These are phyloP conservation scores for peach (Prunus persica) DNA, from an alignment of 306 rosid species.

Conservation along the genomic window DNA sequence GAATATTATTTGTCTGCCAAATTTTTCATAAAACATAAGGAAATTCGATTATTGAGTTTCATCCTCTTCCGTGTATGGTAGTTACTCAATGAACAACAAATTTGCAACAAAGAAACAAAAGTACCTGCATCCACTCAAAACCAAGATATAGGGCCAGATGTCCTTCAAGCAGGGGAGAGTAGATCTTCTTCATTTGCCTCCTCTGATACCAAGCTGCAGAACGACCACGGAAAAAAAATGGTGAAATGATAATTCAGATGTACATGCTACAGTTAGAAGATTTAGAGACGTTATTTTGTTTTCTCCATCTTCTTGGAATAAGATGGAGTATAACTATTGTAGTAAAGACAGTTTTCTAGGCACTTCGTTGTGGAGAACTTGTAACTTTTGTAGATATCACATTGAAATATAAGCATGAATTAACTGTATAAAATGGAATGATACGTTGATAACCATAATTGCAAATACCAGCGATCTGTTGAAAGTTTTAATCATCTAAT, in stretches of 20 bases:
- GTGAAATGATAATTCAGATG: background rate
- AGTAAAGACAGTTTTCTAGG: background rate
- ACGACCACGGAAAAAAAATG: constrained; percentile 16
- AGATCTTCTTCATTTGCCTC: constrained; percentile 87
- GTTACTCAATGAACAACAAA: background rate
- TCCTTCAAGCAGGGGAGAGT: constrained; percentile 95
- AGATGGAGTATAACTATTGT: background rate
- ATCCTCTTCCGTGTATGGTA: background rate
- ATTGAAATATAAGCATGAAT: background rate
- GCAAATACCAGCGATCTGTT: background rate
- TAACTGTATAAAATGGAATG: background rate
- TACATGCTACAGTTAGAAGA: background rate
- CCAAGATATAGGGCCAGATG: constrained; percentile 92
- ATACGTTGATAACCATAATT: background rate
- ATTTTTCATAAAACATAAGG: constrained; percentile 10
- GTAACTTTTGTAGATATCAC: background rate
- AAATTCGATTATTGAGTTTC: constrained; percentile 19
- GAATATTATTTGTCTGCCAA: constrained; percentile 79
- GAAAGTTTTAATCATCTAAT: background rate
- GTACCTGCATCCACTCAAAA: constrained; percentile 93
- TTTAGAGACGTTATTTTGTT: background rate
- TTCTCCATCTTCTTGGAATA: background rate
- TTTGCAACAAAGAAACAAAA: background rate
- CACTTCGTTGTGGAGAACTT: background rate
- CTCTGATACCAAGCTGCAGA: constrained; percentile 91